Percentiles rank a stretch among this genome's conserved stretches.
Conservation (phyloP, 2,329 filamentous ascomycete species). For the Colletotrichum sp. region DNA sequence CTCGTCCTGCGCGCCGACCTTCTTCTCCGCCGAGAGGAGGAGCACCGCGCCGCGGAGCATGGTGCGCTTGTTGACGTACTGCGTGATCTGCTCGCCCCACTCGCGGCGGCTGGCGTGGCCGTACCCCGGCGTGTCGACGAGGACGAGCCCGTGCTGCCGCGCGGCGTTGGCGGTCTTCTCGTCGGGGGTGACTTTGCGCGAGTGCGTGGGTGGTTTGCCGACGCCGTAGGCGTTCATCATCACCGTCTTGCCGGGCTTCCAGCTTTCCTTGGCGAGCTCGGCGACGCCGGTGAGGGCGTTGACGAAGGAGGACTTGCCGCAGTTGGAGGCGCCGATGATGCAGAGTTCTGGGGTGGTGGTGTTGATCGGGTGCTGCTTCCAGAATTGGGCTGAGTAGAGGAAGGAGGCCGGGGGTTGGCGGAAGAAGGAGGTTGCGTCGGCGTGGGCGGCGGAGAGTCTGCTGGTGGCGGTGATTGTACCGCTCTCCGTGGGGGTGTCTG, state of each 20-base stretch:
- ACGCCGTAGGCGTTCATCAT: conserved; percentile 63
- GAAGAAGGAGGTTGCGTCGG: conserved; percentile 3
- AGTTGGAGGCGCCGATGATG: conserved; percentile 86
- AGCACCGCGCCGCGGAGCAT: conserved; percentile 58
- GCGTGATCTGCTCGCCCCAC: conserved; percentile 59
- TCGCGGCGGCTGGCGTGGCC: conserved; percentile 48
- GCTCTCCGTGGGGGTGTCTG: neutral
- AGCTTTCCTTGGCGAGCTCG: conserved; percentile 53
- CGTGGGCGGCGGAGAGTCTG: neutral
- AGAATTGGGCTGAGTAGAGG: conserved; percentile 55
- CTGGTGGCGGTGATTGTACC: neutral
- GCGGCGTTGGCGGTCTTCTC: conserved; percentile 25
- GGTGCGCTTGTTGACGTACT: conserved; percentile 53
- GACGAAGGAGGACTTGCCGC: conserved; percentile 88
- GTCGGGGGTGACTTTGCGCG: neutral
- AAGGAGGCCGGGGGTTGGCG: conserved; percentile 30
- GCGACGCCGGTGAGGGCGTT: conserved; percentile 72
- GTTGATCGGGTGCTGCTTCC: conserved; percentile 56
- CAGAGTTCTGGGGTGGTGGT: conserved; percentile 67
- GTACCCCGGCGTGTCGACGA: conserved; percentile 59
- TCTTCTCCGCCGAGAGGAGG: conserved; percentile 58
- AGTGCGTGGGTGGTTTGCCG: conserved; percentile 32
- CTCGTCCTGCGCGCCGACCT: conserved; percentile 52
- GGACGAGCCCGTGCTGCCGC: conserved; percentile 46
- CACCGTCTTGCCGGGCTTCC: conserved; percentile 56